Evolutionary conservation across 2,329 filamentous ascomycete genomes (phyloP).

Genomic region (Verticillium dahliae): DNA sequence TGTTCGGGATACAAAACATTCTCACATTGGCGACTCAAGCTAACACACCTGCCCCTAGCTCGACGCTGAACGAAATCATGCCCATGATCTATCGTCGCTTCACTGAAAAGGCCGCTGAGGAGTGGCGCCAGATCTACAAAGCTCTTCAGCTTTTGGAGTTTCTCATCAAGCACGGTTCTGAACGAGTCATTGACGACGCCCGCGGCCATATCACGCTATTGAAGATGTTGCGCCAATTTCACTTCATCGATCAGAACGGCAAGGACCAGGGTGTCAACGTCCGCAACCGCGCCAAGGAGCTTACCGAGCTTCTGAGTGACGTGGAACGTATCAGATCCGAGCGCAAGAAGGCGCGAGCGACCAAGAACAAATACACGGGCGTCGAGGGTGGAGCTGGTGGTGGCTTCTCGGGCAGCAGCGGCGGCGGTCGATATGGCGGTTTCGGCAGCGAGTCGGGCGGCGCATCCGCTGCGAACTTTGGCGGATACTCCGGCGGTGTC

Average conservation of each 20-base stretch:
- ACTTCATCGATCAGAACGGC: constrained; percentile 91
- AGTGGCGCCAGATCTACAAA: constrained; percentile 99
- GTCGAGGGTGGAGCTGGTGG: constrained; percentile 77
- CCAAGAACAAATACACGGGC: constrained; percentile 91
- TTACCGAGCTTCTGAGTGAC: constrained; percentile 87
- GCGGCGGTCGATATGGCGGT: constrained; percentile 68
- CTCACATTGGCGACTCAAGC: not conserved
- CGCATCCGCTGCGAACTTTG: constrained; percentile 48
- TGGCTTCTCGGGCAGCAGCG: constrained; percentile 36
- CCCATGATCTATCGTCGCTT: constrained; percentile 99
- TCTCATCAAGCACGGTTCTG: constrained; percentile 95
- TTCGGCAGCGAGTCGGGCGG: constrained; percentile 83
- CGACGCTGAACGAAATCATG: constrained; percentile 98
- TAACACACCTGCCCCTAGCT: constrained; percentile 44
- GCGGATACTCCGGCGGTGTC: constrained; percentile 63
- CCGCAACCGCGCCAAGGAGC: constrained; percentile 90
- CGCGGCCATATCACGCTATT: constrained; percentile 89
- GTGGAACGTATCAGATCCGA: constrained; percentile 78
- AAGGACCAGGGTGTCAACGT: constrained; percentile 99
- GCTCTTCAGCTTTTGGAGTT: constrained; percentile 94
- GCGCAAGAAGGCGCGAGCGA: constrained; percentile 83
- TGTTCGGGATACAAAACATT: not conserved
- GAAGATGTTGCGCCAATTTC: constrained; percentile 98
- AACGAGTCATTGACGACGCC: constrained; percentile 94
- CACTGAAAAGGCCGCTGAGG: constrained; percentile 95